Evolutionary conservation across 2,329 filamentous ascomycete species (phyloP).

Genomic region (Sclerotinia glacialis): DNA sequence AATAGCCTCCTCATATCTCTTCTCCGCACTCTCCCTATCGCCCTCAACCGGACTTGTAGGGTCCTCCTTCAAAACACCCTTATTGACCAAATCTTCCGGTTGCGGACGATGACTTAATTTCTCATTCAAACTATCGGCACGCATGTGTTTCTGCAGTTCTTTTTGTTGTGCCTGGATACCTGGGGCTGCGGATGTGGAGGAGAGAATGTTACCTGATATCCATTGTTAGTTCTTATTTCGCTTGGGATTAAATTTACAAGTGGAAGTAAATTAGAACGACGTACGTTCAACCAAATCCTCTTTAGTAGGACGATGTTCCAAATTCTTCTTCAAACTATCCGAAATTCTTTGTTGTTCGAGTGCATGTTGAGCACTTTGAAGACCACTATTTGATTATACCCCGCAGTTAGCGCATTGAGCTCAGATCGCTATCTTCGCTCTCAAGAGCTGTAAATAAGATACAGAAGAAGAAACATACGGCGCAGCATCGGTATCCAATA

Average conservation of each 20-base stretch:
- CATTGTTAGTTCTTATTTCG: neutral
- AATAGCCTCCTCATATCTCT: constrained; percentile 57
- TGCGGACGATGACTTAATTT: constrained; percentile 76
- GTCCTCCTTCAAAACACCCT: constrained; percentile 73
- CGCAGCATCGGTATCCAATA: constrained; percentile 64
- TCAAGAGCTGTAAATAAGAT: neutral
- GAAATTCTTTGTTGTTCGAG: constrained; percentile 62
- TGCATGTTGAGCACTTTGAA: constrained; percentile 60
- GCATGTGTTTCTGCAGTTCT: constrained; percentile 86
- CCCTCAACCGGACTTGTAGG: constrained; percentile 47
- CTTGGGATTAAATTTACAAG: neutral
- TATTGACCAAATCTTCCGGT: constrained; percentile 72
- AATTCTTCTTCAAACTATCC: constrained; percentile 62
- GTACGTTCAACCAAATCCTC: constrained; percentile 76
- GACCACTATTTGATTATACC: constrained; percentile 45
- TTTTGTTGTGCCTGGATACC: constrained; percentile 75
- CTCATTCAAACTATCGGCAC: constrained; percentile 80
- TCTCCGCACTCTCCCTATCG: constrained; percentile 41
- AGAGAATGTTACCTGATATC: constrained; percentile 76
- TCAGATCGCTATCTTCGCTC: too few species aligned
- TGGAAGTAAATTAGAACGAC: constrained; percentile 32
- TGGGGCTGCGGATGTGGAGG: constrained; percentile 73
- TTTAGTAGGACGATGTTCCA: constrained; percentile 63
- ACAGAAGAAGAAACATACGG: constrained; percentile 48
- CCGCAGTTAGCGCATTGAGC: constrained; percentile 29